These are phyloP conservation scores for Kodamaea arcana DNA, from an alignment of 1,139 yeast genomes.

Conservation along the genomic window DNA sequence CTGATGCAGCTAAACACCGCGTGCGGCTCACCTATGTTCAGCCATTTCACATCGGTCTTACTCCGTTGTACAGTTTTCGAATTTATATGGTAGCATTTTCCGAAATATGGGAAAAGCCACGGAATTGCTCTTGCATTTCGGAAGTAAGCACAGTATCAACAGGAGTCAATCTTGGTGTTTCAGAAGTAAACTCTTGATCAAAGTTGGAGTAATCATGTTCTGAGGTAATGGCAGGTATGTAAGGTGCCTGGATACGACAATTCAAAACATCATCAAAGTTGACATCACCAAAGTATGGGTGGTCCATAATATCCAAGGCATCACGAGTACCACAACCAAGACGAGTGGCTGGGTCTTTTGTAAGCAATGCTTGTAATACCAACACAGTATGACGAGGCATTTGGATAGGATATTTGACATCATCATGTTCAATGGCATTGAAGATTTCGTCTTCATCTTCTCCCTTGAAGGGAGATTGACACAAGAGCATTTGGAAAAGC, in stretches of 20 bases:
- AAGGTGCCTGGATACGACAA: constrained; percentile 79
- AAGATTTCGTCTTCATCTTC: constrained; percentile 98
- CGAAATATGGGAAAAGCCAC: constrained; percentile 90
- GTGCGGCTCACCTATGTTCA: no score
- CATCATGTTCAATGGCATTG: constrained; percentile 96
- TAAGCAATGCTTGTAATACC: constrained; percentile 81
- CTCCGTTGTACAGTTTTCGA: no score
- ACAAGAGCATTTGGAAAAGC: constrained; percentile 90
- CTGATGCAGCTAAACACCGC: no score
- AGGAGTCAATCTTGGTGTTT: constrained; percentile 93
- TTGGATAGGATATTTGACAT: constrained; percentile 94
- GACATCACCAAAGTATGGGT: constrained; percentile 86
- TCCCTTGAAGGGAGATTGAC: constrained; percentile 97
- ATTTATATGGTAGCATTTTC: constrained; percentile 50
- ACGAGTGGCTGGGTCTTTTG: constrained; percentile 81
- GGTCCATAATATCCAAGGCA: constrained; percentile 92
- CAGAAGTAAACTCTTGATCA: constrained; percentile 92
- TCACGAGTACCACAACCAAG: constrained; percentile 85
- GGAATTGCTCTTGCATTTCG: constrained; percentile 90
- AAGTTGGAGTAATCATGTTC: constrained; percentile 92
- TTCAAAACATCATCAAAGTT: constrained; percentile 81
- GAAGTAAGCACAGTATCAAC: constrained; percentile 84
- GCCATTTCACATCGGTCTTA: no score
- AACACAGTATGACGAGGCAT: constrained; percentile 98
- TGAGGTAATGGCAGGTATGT: constrained; percentile 71